These are phyloP conservation scores for Dispira simplex DNA, from an alignment of 192 early-diverging fungal genomes.

Conservation along the genomic window DNA sequence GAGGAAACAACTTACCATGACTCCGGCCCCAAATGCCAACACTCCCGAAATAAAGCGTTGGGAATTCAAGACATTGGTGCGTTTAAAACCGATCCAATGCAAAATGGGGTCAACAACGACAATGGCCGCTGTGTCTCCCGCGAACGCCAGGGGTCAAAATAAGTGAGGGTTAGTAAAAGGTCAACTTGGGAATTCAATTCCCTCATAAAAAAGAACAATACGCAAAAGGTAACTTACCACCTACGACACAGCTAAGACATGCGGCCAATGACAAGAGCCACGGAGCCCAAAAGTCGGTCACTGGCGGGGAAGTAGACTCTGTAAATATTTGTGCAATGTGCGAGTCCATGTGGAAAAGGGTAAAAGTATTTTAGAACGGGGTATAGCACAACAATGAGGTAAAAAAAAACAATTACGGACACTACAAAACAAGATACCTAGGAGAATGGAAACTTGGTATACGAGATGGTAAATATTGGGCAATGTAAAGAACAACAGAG, in stretches of 20 bases:
- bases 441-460: too few species aligned
- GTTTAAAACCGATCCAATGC: neutral
- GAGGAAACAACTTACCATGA: neutral
- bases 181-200: neutral
- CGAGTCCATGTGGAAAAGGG: too few species aligned
- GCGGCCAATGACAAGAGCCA: neutral
- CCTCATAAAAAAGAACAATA: neutral
- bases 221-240: slow-evolving; percentile 11
- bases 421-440: too few species aligned
- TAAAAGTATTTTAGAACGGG: too few species aligned
- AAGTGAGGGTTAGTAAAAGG: neutral
- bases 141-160: neutral
- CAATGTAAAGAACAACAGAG: too few species aligned
- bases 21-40: neutral
- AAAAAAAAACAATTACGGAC: too few species aligned
- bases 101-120: neutral
- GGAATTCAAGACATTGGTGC: slow-evolving; percentile 1
- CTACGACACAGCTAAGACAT: neutral
- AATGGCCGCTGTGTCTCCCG: neutral
- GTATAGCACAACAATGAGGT: too few species aligned
- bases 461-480: too few species aligned
- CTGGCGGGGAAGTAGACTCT: neutral
- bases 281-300: neutral
- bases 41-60: neutral
- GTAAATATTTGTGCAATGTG: slow-evolving; percentile 12